Conservation (phyloP, 192 early-diverging fungal species). For the Coemansia sp. region DNA sequence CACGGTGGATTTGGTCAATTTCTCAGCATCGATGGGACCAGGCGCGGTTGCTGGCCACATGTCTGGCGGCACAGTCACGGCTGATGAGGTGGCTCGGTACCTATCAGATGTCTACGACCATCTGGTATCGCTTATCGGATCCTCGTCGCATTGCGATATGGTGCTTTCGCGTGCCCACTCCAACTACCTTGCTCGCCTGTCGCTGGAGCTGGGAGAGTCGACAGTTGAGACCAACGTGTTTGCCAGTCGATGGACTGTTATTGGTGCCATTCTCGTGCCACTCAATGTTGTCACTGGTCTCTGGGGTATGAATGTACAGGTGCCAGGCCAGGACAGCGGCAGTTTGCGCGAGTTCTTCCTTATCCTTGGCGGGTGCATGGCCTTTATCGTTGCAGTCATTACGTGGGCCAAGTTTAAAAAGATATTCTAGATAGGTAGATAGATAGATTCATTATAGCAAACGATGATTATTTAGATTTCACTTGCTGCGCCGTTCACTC, state of each 20-base stretch:
- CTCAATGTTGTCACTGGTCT: conserved; percentile 84
- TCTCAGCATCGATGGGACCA: background rate
- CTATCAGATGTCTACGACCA: conserved; percentile 81
- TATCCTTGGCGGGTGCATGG: conserved; percentile 35
- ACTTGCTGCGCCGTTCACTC: no score
- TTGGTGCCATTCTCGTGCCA: conserved; percentile 86
- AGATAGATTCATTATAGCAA: no score
- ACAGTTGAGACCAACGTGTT: conserved; percentile 81
- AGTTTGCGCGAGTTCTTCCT: conserved; percentile 28
- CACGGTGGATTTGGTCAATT: conserved; percentile 16
- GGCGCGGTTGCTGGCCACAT: background rate
- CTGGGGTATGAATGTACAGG: conserved; percentile 60
- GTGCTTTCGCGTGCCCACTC: conserved; percentile 70
- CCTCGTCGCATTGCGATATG: conserved; percentile 70
- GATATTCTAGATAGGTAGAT: conserved; percentile 25
- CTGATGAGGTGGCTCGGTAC: conserved; percentile 65
- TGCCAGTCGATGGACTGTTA: conserved; percentile 78
- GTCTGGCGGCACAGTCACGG: conserved; percentile 5
- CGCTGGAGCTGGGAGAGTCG: conserved; percentile 65
- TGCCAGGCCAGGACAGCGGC: conserved; percentile 36
- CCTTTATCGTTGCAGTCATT: conserved; percentile 37
- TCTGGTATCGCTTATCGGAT: conserved; percentile 65
- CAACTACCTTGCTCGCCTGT: conserved; percentile 71
- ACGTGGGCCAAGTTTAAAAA: conserved; percentile 38
- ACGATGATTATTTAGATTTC: no score